phyloP scores from a whole-genome alignment of 2,329 filamentous ascomycete species.

The Cryphonectria parasitica region DNA sequence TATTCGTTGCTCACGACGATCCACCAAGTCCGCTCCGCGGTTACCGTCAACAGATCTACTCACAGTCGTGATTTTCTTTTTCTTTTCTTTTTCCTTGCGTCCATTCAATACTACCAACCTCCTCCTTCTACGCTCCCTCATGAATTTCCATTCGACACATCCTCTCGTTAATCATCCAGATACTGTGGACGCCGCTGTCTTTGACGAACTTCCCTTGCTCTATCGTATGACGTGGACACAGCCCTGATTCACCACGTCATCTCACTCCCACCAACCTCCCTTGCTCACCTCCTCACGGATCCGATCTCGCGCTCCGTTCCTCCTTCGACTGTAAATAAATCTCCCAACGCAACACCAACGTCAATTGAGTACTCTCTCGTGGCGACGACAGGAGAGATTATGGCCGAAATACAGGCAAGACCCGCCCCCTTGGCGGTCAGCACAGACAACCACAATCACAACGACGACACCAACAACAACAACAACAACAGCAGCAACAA shows the following conservation, averaged over 20 bases:
- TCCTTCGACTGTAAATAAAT: neutral
- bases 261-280: neutral
- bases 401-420: slow-evolving; percentile 36
- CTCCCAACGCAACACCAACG: neutral
- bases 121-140: slow-evolving; percentile 10
- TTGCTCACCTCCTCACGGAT: neutral
- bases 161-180: slow-evolving; percentile 20
- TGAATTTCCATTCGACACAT: slow-evolving; percentile 1
- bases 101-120: slow-evolving; percentile 14
- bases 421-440: slow-evolving; percentile 30
- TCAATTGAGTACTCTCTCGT: neutral
- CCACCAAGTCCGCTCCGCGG: slow-evolving; percentile 19
- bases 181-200: slow-evolving; percentile 15
- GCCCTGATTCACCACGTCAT: slow-evolving; percentile 5
- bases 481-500: slow-evolving; percentile 16
- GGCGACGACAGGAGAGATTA: slow-evolving; percentile 17
- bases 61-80: slow-evolving; percentile 14
- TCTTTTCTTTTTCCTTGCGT: neutral
- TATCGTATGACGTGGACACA: slow-evolving; percentile 2
- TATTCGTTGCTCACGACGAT: slow-evolving; percentile 12
- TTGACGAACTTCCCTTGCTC: slow-evolving; percentile 19
- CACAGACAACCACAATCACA: slow-evolving; percentile 24
- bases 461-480: slow-evolving; percentile 12
- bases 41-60: neutral
- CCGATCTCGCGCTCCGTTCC: neutral